A percentile compares a stretch with the other conserved stretches of the same genome.
Evolutionary conservation across 345 rosid species (phyloP).

Genomic region (Camelina hispida): DNA sequence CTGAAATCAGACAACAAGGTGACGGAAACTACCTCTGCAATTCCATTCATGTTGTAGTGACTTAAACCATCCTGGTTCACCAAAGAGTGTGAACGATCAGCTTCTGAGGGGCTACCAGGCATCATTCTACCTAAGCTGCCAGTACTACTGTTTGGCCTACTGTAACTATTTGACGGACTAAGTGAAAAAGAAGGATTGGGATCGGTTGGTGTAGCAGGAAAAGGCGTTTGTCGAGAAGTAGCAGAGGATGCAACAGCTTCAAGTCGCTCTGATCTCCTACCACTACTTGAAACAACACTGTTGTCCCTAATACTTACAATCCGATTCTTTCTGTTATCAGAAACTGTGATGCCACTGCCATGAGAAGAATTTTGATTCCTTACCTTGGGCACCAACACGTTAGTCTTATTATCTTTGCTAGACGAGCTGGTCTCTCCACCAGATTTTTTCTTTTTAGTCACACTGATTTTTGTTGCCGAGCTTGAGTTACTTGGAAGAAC

Average conservation of each 20-base stretch:
- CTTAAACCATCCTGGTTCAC: constrained; percentile 58
- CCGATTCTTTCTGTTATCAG: constrained; percentile 67
- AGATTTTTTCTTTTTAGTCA: constrained; percentile 53
- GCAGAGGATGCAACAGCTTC: constrained; percentile 37
- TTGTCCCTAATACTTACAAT: constrained; percentile 52
- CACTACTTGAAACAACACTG: constrained; percentile 58
- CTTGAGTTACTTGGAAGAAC: constrained; percentile 48
- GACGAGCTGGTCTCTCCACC: constrained; percentile 76
- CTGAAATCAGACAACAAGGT: constrained; percentile 28
- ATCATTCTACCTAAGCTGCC: constrained; percentile 40
- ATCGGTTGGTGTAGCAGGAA: constrained; percentile 49
- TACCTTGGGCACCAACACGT: constrained; percentile 49
- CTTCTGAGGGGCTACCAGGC: constrained; percentile 61
- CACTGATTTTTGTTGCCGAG: constrained; percentile 52
- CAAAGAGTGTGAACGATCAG: constrained; percentile 49
- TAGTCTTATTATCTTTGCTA: constrained; percentile 59
- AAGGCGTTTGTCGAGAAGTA: constrained; percentile 50
- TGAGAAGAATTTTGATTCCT: constrained; percentile 47
- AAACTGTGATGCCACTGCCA: constrained; percentile 57
- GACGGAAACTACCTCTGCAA: constrained; percentile 72
- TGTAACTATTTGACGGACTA: constrained; percentile 27
- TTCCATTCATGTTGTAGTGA: constrained; percentile 70
- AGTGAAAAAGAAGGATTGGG: constrained; percentile 47
- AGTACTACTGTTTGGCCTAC: constrained; percentile 34
- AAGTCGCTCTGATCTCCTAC: constrained; percentile 56